Evolutionary conservation across 257 asterid genomes (phyloP).

Genomic region (Voacanga thouarsii): DNA sequence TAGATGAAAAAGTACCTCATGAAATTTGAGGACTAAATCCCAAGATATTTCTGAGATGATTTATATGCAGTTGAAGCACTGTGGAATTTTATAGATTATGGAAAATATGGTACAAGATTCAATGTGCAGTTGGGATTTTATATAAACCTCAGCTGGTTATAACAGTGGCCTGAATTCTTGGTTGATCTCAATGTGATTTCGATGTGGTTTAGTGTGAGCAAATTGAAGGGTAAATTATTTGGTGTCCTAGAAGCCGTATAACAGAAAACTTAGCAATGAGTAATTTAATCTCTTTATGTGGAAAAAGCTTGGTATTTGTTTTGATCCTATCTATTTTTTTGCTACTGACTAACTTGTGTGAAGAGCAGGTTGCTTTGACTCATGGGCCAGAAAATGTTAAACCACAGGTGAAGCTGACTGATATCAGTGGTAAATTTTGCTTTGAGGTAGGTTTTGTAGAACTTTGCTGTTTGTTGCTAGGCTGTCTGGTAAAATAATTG

Average conservation of each 20-base stretch:
- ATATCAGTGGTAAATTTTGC: slow-evolving; percentile 75
- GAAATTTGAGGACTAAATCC: background rate
- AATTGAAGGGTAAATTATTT: background rate
- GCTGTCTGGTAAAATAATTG: background rate
- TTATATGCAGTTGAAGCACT: background rate
- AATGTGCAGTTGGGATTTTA: background rate
- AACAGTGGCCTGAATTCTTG: background rate
- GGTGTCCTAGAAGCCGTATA: background rate
- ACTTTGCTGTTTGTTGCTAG: slow-evolving; percentile 6
- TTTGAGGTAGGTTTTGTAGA: slow-evolving; percentile 59
- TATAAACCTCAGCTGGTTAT: background rate
- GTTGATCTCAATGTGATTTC: background rate
- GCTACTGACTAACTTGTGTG: slow-evolving; percentile 6
- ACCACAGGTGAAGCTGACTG: slow-evolving; percentile 79
- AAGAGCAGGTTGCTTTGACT: slow-evolving; percentile 80
- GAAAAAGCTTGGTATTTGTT: background rate
- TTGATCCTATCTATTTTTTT: slow-evolving; percentile 5
- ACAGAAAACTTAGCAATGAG: background rate
- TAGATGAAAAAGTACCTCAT: background rate
- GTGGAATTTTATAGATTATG: background rate
- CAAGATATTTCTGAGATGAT: background rate
- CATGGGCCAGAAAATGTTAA: slow-evolving; percentile 92
- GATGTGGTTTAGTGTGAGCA: background rate
- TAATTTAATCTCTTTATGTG: background rate
- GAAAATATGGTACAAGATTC: background rate